phyloP scores from a whole-genome alignment of 768 basidiomycete genomes.

The Gelatoporia subvermispora region DNA sequence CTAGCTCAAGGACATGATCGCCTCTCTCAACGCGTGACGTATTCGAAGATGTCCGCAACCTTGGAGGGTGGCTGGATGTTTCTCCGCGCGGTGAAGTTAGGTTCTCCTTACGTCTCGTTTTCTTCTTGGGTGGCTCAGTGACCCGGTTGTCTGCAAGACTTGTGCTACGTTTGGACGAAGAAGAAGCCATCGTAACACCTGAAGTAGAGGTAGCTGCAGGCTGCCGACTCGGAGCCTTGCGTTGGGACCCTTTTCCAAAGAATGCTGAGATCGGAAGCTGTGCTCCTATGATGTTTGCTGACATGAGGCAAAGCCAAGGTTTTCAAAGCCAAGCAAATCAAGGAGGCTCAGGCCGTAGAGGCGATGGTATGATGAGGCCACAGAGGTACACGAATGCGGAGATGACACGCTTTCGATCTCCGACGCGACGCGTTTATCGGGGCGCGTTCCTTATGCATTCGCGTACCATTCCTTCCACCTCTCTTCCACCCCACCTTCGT shows the following conservation, averaged over 20 bases:
- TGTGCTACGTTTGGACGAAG: slow-evolving; percentile 1
- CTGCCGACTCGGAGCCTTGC: no score
- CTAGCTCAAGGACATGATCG: no score
- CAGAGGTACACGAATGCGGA: slow-evolving; percentile 24
- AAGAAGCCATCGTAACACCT: no score
- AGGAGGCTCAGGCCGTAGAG: no score
- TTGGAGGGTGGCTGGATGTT: no score
- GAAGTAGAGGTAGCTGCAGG: no score
- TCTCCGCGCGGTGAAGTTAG: no score
- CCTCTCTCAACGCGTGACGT: no score
- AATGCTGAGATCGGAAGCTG: slow-evolving; percentile 3
- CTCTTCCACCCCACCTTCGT: slow-evolving; percentile 1
- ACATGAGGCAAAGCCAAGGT: no score
- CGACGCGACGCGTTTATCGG: slow-evolving; percentile 21
- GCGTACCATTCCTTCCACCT: neutral
- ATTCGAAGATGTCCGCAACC: no score
- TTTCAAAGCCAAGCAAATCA: no score
- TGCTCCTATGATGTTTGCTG: neutral
- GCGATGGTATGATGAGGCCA: neutral
- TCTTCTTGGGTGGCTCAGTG: slow-evolving; percentile 8
- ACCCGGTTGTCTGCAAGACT: neutral
- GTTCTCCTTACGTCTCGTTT: slow-evolving; percentile 14
- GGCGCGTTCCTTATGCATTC: slow-evolving; percentile 5
- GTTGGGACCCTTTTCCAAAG: neutral
- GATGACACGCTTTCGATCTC: slow-evolving; percentile 35